Evolutionary conservation across 2,329 filamentous ascomycete genomes (phyloP).

Genomic region (Pseudocercospora pini-densiflorae): DNA sequence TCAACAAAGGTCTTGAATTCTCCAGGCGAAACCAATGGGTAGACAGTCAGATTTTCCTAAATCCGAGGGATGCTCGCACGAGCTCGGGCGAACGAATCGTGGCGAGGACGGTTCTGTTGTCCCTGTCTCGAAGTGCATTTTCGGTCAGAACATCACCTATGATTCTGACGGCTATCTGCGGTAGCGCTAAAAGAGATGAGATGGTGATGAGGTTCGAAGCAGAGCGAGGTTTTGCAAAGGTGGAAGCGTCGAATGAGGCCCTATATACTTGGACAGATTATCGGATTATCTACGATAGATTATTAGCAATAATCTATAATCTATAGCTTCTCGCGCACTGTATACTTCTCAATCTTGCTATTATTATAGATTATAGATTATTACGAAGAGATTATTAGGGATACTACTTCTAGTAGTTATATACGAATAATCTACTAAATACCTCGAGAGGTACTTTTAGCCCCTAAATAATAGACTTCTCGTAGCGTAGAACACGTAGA

Average conservation of each 20-base stretch:
- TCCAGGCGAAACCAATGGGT: constrained; percentile 7
- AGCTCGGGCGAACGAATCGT: constrained; percentile 2
- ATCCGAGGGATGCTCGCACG: constrained; percentile 9
- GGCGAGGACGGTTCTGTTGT: neutral
- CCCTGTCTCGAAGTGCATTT: neutral
- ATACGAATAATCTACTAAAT: no score
- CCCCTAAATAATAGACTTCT: no score
- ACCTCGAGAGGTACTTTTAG: no score
- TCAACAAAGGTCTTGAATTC: neutral
- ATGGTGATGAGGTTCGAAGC: neutral
- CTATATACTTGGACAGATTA: no score
- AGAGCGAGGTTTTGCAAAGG: neutral
- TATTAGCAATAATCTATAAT: no score
- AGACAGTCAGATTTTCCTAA: constrained; percentile 9
- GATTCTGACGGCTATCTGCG: neutral
- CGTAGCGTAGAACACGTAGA: no score
- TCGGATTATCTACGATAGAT: no score
- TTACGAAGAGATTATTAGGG: no score
- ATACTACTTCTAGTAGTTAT: no score
- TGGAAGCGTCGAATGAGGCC: neutral
- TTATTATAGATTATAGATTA: no score
- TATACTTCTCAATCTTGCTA: no score
- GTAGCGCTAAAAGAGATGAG: neutral
- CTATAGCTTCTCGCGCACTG: no score
- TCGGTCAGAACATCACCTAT: neutral